These are phyloP conservation scores for Wallacemonas collosoma DNA, from an alignment of 208 protist genomes.

Conservation along the genomic window DNA sequence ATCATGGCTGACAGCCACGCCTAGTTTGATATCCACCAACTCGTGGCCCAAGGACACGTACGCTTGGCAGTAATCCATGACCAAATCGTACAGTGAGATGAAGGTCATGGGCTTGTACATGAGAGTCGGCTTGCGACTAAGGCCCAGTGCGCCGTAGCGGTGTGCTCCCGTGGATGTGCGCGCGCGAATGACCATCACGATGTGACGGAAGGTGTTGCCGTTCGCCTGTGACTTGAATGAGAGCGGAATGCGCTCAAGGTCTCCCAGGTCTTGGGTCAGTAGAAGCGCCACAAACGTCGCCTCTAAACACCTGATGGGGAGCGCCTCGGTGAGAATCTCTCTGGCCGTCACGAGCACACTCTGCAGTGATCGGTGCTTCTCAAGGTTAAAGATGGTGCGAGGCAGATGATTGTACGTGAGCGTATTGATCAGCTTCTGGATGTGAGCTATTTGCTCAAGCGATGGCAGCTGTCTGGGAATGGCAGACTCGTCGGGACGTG, in stretches of 20 bases:
- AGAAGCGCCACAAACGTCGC: conserved; percentile 87
- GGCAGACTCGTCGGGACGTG: conserved; percentile 59
- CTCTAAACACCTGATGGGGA: conserved; percentile 93
- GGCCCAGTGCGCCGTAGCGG: conserved; percentile 77
- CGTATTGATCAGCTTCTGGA: conserved; percentile 73
- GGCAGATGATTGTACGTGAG: conserved; percentile 93
- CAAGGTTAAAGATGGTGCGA: conserved; percentile 89
- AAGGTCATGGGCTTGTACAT: conserved; percentile 88
- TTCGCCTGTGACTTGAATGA: conserved; percentile 86
- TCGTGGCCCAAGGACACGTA: conserved; percentile 82
- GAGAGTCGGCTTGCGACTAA: conserved; percentile 85
- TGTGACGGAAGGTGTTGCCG: conserved; percentile 72
- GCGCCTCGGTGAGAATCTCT: conserved; percentile 78
- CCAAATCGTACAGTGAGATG: conserved; percentile 67
- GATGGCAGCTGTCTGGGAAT: conserved; percentile 58
- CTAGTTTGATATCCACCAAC: conserved; percentile 85
- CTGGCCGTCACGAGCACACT: conserved; percentile 82
- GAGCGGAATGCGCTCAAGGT: conserved; percentile 86
- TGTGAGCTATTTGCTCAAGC: conserved; percentile 52
- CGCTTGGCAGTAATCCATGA: conserved; percentile 86
- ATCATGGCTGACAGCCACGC: conserved; percentile 80
- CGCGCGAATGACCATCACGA: conserved; percentile 76
- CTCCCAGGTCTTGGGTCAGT: conserved; percentile 74
- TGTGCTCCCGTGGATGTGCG: conserved; percentile 12
- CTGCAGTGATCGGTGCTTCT: conserved; percentile 86